Evolutionary conservation across 805 yeast species (phyloP), one percentile per base, ranked within the genome.

Genomic region (Ogataea henricii): DNA sequence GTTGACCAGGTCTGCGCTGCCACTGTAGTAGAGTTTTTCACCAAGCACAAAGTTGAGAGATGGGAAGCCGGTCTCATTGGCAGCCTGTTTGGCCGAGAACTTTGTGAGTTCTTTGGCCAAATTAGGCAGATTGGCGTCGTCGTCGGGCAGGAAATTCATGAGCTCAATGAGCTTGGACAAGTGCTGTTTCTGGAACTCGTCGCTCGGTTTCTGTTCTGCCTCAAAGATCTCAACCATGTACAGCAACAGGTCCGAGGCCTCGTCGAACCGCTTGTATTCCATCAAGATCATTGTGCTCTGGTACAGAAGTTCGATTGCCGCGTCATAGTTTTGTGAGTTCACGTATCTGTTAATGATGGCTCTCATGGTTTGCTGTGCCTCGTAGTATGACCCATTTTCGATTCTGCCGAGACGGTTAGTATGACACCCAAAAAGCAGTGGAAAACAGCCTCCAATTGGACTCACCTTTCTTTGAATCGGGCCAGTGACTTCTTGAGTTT

Each of bases 331-430:
- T 51, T 81, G 81, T 20, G 82, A 63, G 53, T 87, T 81, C 36
- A 87, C 85, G 61, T 87, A 86, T 62, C 99, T 76, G 56, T 90
- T 90, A 35, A 88, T 87, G 45, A 92, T 87, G 5, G 98, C 89
- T 60, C 97, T 75, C 43, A 94, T 76, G 0, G 96, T 91, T 67
- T 94, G 98, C 65, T 92, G 97, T 0, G 98, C 98, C 64, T 94
- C 99, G 64, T 92, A 92, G 69, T 77, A 89, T 46, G 90, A 87
- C 2, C 88, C 89, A 42, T 77, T 77, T 43, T 77, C 79, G 53
- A 92, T 85, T 58, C 87, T 83, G 29, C 7, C n/a, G 13, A 6
- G 8, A 27, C 30, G 13, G 30, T 27, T 6, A 27, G 10, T 6
- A 27, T 6, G 13, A 27, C 30, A 12, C n/a, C 5, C 5, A 8